phyloP scores from a whole-genome alignment of 306 rosid genomes.

The Sesbania bispinosa region DNA sequence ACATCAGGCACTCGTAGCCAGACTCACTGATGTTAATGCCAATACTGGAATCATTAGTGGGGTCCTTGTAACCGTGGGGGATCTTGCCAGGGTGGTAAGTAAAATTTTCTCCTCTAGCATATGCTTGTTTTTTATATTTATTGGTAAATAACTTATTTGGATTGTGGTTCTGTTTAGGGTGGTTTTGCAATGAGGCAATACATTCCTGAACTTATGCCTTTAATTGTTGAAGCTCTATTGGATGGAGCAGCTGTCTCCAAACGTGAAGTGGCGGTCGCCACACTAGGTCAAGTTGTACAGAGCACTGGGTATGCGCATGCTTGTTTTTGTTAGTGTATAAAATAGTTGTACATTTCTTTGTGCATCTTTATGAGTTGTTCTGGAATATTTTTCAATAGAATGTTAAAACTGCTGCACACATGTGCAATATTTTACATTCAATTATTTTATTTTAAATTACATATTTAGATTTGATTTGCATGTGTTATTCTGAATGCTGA shows the following conservation, averaged over 20 bases:
- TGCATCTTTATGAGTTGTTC: slow-evolving; percentile 1
- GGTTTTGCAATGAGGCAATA: slow-evolving; percentile 97
- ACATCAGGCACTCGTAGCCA: slow-evolving; percentile 86
- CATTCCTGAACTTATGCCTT: slow-evolving; percentile 98
- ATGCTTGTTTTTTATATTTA: background rate
- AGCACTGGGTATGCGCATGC: slow-evolving; percentile 83
- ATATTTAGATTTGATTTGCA: background rate
- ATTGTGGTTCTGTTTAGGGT: slow-evolving; percentile 55
- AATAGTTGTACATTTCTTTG: background rate
- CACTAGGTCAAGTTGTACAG: slow-evolving; percentile 99
- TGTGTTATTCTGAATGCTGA: slow-evolving; percentile 6
- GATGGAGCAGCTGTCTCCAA: slow-evolving; percentile 94
- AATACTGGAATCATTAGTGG: slow-evolving; percentile 90
- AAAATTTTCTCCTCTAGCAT: slow-evolving; percentile 27
- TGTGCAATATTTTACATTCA: slow-evolving; percentile 9
- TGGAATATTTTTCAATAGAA: slow-evolving; percentile 1
- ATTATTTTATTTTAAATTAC: background rate
- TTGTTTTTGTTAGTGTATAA: slow-evolving; percentile 18
- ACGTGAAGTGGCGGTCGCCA: slow-evolving; percentile 95
- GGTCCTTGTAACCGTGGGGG: slow-evolving; percentile 98
- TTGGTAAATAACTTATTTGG: slow-evolving; percentile 11
- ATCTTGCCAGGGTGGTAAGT: slow-evolving; percentile 99
- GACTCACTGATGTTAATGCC: slow-evolving; percentile 71
- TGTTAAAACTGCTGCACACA: slow-evolving; percentile 7
- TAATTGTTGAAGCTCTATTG: slow-evolving; percentile 89